Conservation (phyloP, 2,329 filamentous ascomycete species). For the Ceratocystis huliohia region DNA sequence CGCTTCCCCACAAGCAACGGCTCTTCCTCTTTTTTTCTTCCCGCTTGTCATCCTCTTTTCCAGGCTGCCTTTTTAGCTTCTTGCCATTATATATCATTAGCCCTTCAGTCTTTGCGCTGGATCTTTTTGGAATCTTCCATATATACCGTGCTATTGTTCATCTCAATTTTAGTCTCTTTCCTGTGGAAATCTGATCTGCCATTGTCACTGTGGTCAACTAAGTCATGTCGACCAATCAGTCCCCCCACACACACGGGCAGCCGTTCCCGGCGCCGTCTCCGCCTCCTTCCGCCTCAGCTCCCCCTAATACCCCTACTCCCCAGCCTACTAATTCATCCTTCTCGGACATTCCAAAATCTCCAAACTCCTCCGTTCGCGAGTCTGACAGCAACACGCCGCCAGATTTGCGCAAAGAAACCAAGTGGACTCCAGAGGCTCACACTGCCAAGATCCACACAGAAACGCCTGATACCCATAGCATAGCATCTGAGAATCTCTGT, state of each 20-base stretch:
- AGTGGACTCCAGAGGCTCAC: background rate
- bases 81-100: background rate
- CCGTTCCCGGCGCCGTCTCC: slow-evolving; percentile 4
- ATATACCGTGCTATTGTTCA: background rate
- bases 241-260: background rate
- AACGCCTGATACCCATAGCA: slow-evolving; percentile 10
- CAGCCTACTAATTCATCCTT: background rate
- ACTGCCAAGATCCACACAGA: background rate
- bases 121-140: no score
- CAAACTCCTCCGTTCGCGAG: slow-evolving; percentile 11
- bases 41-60: background rate
- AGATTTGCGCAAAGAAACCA: background rate
- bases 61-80: background rate
- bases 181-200: background rate
- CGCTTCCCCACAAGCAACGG: background rate
- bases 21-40: background rate
- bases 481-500: slow-evolving; percentile 11
- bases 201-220: background rate
- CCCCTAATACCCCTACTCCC: background rate
- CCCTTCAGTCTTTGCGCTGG: no score
- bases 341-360: slow-evolving; percentile 2
- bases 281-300: background rate
- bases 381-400: background rate
- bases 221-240: slow-evolving; percentile 9
- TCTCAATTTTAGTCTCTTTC: background rate